Percentiles rank a stretch among this genome's conserved stretches.
phyloP scores from a whole-genome alignment of 768 basidiomycete genomes.

The Rhodocollybia butyracea region DNA sequence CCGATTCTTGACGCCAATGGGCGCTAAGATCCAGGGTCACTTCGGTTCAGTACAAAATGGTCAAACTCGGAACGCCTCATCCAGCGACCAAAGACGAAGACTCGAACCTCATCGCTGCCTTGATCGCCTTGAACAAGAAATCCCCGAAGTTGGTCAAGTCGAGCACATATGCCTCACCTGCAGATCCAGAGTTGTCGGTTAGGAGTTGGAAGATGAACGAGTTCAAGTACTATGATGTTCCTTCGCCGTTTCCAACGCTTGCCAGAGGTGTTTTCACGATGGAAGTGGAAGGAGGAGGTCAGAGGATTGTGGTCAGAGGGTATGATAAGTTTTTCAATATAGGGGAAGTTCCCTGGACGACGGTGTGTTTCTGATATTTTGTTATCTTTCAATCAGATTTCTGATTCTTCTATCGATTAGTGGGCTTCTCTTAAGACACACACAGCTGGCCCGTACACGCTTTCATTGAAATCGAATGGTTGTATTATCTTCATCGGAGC shows the following conservation, averaged over 20 bases:
- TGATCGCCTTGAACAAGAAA: conserved; percentile 47
- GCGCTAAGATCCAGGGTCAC: too few relatives aligned
- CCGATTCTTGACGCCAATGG: too few relatives aligned
- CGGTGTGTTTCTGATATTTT: conserved; percentile 63
- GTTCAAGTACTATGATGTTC: conserved; percentile 87
- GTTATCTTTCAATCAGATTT: conserved; percentile 6
- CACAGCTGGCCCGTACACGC: conserved; percentile 73
- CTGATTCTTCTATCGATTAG: conserved; percentile 37
- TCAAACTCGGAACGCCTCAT: background rate
- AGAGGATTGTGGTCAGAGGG: conserved; percentile 79
- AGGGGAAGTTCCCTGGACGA: conserved; percentile 93
- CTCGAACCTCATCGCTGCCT: conserved; percentile 59
- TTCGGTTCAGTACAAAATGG: too few relatives aligned
- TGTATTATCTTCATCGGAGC: conserved; percentile 96
- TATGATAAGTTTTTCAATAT: conserved; percentile 99
- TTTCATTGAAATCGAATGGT: conserved; percentile 93
- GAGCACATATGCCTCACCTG: conserved; percentile 52
- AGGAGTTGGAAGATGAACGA: conserved; percentile 98
- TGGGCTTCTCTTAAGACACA: conserved; percentile 71
- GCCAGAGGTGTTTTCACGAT: conserved; percentile 86
- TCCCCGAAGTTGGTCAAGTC: conserved; percentile 67
- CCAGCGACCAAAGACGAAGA: conserved; percentile 34
- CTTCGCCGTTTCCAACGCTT: conserved; percentile 92
- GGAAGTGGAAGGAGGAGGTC: conserved; percentile 33
- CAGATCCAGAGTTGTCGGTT: conserved; percentile 50